Evolutionary conservation across 192 early-diverging fungal species (phyloP).

Genomic region (Entophlyctis luteolus): DNA sequence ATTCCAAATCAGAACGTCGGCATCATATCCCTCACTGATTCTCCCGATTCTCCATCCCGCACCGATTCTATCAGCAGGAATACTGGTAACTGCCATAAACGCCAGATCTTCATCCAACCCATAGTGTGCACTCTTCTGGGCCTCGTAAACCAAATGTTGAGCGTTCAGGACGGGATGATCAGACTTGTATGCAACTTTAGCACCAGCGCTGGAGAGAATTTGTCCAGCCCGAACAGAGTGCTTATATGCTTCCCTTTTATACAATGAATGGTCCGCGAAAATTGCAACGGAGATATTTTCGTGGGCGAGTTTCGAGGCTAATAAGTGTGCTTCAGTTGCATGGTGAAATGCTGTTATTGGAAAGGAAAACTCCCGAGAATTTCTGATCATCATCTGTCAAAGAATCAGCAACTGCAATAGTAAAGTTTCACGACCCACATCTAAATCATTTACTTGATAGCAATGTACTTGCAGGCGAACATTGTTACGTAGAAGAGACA

Average conservation of each 20-base stretch:
- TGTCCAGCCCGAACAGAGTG: slow-evolving; percentile 48
- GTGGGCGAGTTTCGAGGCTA: slow-evolving; percentile 60
- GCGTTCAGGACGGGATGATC: slow-evolving; percentile 78
- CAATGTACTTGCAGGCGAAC: slow-evolving; percentile 73
- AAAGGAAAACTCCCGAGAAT: slow-evolving; percentile 70
- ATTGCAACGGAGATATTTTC: slow-evolving; percentile 70
- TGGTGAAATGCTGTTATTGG: slow-evolving; percentile 74
- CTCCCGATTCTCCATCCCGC: slow-evolving; percentile 65
- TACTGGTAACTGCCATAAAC: slow-evolving; percentile 63
- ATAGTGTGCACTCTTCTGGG: slow-evolving; percentile 69
- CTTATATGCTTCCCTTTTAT: slow-evolving; percentile 75
- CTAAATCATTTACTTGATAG: slow-evolving; percentile 46
- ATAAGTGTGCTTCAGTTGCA: slow-evolving; percentile 68
- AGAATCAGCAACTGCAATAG: not conserved
- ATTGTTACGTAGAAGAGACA: slow-evolving; percentile 64
- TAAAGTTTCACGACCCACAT: slow-evolving; percentile 32
- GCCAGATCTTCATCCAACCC: slow-evolving; percentile 59
- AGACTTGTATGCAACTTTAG: slow-evolving; percentile 69
- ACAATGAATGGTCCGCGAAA: slow-evolving; percentile 60
- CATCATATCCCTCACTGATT: slow-evolving; percentile 69
- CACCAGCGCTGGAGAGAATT: slow-evolving; percentile 62
- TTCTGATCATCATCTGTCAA: slow-evolving; percentile 57
- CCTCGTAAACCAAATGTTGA: slow-evolving; percentile 66
- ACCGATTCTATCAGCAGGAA: slow-evolving; percentile 70
- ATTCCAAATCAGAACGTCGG: slow-evolving; percentile 78